Conservation (phyloP, 176 grass and related monocot species). For the Puya raimondii region DNA sequence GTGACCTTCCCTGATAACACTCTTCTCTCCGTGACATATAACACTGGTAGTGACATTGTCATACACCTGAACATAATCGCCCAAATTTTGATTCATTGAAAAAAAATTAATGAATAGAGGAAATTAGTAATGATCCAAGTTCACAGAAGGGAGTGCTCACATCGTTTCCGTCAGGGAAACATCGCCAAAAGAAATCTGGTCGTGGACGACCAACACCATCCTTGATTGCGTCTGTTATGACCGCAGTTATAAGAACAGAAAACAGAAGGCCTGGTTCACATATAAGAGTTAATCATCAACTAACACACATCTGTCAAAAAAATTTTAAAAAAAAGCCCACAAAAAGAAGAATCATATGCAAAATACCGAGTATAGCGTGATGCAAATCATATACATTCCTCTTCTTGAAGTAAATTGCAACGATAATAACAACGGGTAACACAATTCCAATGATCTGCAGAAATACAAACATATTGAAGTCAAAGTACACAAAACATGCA, state of each 20-base stretch:
- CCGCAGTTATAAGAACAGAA: slow-evolving; percentile 67
- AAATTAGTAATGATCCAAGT: no score
- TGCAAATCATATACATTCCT: slow-evolving; percentile 44
- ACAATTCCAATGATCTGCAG: neutral
- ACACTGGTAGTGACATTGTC: slow-evolving; percentile 27
- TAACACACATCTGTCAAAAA: neutral
- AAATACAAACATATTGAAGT: neutral
- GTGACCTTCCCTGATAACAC: slow-evolving; percentile 47
- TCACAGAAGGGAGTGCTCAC: neutral
- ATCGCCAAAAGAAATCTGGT: slow-evolving; percentile 84
- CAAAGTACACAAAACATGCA: neutral
- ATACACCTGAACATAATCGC: slow-evolving; percentile 14
- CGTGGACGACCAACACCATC: slow-evolving; percentile 64
- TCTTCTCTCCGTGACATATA: slow-evolving; percentile 32
- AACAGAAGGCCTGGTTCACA: slow-evolving; percentile 10
- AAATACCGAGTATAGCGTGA: slow-evolving; percentile 33
- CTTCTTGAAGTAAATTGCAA: slow-evolving; percentile 27
- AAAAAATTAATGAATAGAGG: no score
- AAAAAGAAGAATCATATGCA: neutral
- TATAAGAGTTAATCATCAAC: neutral
- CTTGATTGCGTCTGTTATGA: slow-evolving; percentile 76
- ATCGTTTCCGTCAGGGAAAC: slow-evolving; percentile 34
- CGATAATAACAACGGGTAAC: slow-evolving; percentile 29
- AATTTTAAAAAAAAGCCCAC: neutral
- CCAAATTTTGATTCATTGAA: no score